Conservation (phyloP, 2,329 filamentous ascomycete genomes). For the Penicillium sp. region DNA sequence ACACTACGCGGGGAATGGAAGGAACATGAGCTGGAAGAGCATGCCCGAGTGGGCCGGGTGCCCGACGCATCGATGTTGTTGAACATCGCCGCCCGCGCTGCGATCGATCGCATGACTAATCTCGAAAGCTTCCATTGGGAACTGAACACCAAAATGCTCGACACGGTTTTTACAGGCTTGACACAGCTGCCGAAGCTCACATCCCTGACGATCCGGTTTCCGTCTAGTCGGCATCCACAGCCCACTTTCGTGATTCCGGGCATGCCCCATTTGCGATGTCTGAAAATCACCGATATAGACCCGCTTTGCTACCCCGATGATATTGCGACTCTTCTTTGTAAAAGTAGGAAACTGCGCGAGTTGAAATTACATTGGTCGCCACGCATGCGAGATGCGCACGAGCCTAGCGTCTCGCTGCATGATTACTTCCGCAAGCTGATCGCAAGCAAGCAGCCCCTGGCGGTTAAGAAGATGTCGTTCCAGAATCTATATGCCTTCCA, state of each 20-base stretch:
- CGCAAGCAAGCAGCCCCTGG: slow-evolving; percentile 47
- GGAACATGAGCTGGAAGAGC: slow-evolving; percentile 58
- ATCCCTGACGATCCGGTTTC: slow-evolving; percentile 57
- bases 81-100: slow-evolving; percentile 59
- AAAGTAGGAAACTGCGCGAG: slow-evolving; percentile 55
- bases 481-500: slow-evolving; percentile 61
- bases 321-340: slow-evolving; percentile 55
- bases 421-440: slow-evolving; percentile 58
- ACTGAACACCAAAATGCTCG: slow-evolving; percentile 60
- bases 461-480: slow-evolving; percentile 53
- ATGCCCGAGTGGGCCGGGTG: slow-evolving; percentile 57
- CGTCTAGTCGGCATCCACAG: slow-evolving; percentile 56
- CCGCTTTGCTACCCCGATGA: slow-evolving; percentile 65
- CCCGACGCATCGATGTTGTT: slow-evolving; percentile 66
- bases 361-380: slow-evolving; percentile 61
- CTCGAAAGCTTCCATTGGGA: slow-evolving; percentile 61
- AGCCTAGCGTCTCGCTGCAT: slow-evolving; percentile 56
- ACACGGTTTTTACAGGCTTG: slow-evolving; percentile 60
- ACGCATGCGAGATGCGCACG: slow-evolving; percentile 59
- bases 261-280: slow-evolving; percentile 54
- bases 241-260: slow-evolving; percentile 58
- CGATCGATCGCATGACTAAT: slow-evolving; percentile 58
- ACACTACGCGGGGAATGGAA: slow-evolving; percentile 57
- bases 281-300: slow-evolving; percentile 61
- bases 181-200: slow-evolving; percentile 51